A percentile compares a stretch with the other conserved stretches of the same genome.
phyloP scores from a whole-genome alignment of 2,329 filamentous ascomycete species.

The Fusarium fracticaudum region DNA sequence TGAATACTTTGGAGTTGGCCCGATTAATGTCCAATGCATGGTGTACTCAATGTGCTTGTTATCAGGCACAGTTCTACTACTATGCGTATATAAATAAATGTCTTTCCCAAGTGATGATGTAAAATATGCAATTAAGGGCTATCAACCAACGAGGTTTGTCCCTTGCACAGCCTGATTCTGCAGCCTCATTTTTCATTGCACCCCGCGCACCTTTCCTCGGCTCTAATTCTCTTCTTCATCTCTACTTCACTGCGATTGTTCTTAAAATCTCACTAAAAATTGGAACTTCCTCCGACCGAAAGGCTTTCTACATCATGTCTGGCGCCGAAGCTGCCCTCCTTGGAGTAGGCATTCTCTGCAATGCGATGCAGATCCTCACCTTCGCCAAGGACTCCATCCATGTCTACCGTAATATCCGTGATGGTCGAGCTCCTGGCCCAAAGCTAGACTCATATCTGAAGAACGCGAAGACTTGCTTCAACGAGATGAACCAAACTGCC shows the following conservation, averaged over 20 bases:
- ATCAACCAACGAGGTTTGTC: background rate
- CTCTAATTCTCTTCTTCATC: fast-evolving
- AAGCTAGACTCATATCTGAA: too few species aligned
- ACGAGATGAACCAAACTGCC: too few species aligned
- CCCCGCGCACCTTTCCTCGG: background rate
- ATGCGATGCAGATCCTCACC: too few species aligned
- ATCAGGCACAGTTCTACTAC: fast-evolving
- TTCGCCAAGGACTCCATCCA: too few species aligned
- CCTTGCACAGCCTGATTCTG: background rate
- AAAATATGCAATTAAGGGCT: background rate
- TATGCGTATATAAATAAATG: fast-evolving
- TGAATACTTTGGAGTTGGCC: fast-evolving
- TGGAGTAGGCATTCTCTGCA: too few species aligned
- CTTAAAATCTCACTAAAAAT: too few species aligned
- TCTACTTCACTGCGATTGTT: background rate
- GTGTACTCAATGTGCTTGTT: fast-evolving
- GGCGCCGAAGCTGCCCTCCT: too few species aligned
- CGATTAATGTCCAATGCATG: too few species aligned
- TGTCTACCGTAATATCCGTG: too few species aligned
- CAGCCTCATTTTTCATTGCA: background rate
- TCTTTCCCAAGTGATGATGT: fast-evolving
- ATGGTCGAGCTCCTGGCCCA: too few species aligned
- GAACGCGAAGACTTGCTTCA: too few species aligned
- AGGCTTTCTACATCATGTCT: too few species aligned
- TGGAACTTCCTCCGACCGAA: fast-evolving